Evolutionary conservation across 352 stramenopile species (phyloP), one percentile per base, ranked within the genome.

Genomic region (Phytopythium helicoides): DNA sequence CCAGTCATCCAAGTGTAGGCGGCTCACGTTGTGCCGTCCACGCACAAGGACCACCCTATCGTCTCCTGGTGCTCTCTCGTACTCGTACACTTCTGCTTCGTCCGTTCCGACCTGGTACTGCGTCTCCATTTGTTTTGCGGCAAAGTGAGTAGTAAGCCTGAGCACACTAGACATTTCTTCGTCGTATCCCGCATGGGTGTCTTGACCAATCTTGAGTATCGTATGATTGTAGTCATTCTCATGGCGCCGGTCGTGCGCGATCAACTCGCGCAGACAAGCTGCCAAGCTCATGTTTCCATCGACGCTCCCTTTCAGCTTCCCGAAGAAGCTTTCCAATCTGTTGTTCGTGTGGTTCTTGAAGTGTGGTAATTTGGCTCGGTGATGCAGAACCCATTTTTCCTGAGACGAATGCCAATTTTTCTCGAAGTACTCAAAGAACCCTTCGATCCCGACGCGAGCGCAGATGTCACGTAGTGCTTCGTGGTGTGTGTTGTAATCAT

Each of bases 301-400:
- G 0, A 63, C 46, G 12, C 15, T 6, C 8, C 57, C 46, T 15
- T 58, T 68, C 5, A 68, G 38, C 48, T 58, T 58, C 5, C 45
- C 54, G 3, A 62, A 58, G 16, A 55, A 62, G 18, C 9, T 50
- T 25, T 60, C 60, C 3, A 68, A 21, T 4, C 31, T 3, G 41
- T 65, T 62, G 50, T 64, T 62, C 0, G 65, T 70, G 21, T 64
- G 35, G 0, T 56, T 58, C 14, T 47, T 47, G 34, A 66, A 62
- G 52, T 69, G 46, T 0, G 56, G 60, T 0, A 64, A 39, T 3
- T 56, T 26, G 14, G 44, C 40, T 3, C 48, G 44, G 0, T 11
- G n/a, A n/a, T 53, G 8, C 46, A 64, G 37, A 3, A 70, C 60
- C 57, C 60, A 73, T 54, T 65, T 67, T 4, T 67, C 56, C 7